phyloP scores from a whole-genome alignment of 768 basidiomycete genomes.

The Boletus eberwhitei region DNA sequence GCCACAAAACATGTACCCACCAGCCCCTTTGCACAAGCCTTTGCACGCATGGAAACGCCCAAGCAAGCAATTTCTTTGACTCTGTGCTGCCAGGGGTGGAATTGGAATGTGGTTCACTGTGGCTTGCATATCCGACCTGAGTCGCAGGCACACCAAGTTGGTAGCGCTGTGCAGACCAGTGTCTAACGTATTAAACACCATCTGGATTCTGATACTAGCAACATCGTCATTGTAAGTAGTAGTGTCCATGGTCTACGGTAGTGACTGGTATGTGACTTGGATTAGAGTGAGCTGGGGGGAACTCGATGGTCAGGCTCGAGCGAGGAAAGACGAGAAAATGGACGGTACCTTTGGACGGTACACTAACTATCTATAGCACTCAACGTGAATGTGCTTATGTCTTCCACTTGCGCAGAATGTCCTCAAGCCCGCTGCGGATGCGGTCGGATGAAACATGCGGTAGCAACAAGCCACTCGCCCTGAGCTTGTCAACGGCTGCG shows the following conservation, averaged over 20 bases:
- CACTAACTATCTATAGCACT: not conserved
- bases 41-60: too few relatives aligned
- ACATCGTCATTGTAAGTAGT: not conserved
- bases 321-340: not conserved
- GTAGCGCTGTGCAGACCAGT: too few relatives aligned
- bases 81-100: too few relatives aligned
- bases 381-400: not conserved
- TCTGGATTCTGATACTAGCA: not conserved
- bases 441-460: slow-evolving; percentile 16
- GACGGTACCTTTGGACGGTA: too few relatives aligned
- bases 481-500: slow-evolving; percentile 24
- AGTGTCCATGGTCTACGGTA: not conserved
- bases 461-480: slow-evolving; percentile 12
- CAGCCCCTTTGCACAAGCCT: too few relatives aligned
- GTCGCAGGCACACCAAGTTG: too few relatives aligned
- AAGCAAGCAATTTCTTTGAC: too few relatives aligned
- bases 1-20: too few relatives aligned
- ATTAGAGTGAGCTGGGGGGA: not conserved
- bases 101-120: too few relatives aligned
- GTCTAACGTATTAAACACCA: not conserved
- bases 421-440: slow-evolving; percentile 24
- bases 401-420: slow-evolving; percentile 24
- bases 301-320: slow-evolving; percentile 3
- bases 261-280: not conserved
- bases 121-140: too few relatives aligned